Percentiles rank a stretch among this genome's conserved stretches.
Conservation (phyloP, 75 land plant genomes). For the Pseudotsuga menziesii region DNA sequence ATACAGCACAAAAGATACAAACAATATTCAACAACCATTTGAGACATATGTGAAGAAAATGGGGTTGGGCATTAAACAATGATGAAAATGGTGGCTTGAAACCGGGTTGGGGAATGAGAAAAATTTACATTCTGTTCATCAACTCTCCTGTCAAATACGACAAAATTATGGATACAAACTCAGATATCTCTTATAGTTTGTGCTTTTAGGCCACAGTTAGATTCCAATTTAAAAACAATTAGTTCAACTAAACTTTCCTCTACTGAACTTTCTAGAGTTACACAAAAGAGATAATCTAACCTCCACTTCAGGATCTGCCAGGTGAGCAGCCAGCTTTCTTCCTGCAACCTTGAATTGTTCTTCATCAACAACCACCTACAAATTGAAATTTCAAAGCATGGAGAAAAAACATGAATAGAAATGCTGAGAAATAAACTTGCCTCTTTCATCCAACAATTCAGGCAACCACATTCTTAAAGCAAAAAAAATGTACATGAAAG, state of each 20-base stretch:
- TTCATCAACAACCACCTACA: constrained; percentile 77
- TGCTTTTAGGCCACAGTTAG: too few relatives aligned
- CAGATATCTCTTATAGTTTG: constrained; percentile 1
- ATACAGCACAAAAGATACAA: not conserved
- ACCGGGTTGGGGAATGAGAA: too few relatives aligned
- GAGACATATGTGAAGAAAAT: too few relatives aligned
- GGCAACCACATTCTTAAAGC: too few relatives aligned
- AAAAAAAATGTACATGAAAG: too few relatives aligned
- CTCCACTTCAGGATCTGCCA: constrained; percentile 99
- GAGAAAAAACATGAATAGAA: not conserved
- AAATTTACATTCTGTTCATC: too few relatives aligned
- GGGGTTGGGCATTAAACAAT: too few relatives aligned
- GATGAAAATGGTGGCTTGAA: too few relatives aligned
- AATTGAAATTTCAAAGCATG: not conserved
- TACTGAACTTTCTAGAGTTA: not conserved
- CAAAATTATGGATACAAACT: not conserved
- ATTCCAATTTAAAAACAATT: too few relatives aligned
- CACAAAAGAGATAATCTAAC: constrained; percentile 24
- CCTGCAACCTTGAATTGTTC: constrained; percentile 74
- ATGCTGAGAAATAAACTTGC: not conserved
- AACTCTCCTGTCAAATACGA: too few relatives aligned
- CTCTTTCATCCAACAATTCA: too few relatives aligned
- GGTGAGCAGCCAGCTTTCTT: constrained; percentile 77
- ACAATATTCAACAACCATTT: not conserved
- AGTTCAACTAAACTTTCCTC: not conserved